Conservation (phyloP, 495 filamentous ascomycete genomes). For the Hapsidospora chrysogenum region DNA sequence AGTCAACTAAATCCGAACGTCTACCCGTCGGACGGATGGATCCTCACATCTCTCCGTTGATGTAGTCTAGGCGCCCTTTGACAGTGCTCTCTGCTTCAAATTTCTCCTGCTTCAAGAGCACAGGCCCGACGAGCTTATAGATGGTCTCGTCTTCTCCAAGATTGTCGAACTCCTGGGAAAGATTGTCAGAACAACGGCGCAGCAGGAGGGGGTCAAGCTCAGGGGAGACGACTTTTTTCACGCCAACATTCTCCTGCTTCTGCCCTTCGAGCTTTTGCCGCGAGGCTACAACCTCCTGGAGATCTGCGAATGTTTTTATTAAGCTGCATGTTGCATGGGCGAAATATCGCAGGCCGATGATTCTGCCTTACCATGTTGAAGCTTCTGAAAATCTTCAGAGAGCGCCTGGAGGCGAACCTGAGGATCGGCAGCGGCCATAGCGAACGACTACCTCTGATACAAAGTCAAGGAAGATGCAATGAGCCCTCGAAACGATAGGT, state of each 20-base stretch:
- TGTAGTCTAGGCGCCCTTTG: slow-evolving; percentile 78
- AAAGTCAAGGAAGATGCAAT: too few relatives aligned
- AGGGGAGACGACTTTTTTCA: slow-evolving; percentile 49
- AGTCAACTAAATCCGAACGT: neutral
- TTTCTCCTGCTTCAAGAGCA: slow-evolving; percentile 87
- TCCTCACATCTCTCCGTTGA: slow-evolving; percentile 83
- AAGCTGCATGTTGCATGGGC: neutral
- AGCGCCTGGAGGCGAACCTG: slow-evolving; percentile 55
- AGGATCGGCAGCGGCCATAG: slow-evolving; percentile 15
- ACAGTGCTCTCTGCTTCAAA: slow-evolving; percentile 77
- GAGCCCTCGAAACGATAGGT: too few relatives aligned
- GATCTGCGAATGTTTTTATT: slow-evolving; percentile 35
- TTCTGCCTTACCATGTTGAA: slow-evolving; percentile 81
- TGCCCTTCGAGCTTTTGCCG: slow-evolving; percentile 89
- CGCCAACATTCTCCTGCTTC: slow-evolving; percentile 76
- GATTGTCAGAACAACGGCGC: too few relatives aligned
- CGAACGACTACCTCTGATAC: too few relatives aligned
- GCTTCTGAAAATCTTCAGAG: slow-evolving; percentile 70
- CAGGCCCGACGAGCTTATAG: slow-evolving; percentile 87
- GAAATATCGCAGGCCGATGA: too few relatives aligned
- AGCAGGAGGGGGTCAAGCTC: too few relatives aligned
- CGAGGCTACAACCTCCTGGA: slow-evolving; percentile 58
- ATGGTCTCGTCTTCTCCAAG: slow-evolving; percentile 71
- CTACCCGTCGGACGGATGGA: neutral
- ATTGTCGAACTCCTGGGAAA: slow-evolving; percentile 55